Conservation (phyloP, 352 stramenopile species). For the Pythium volutum region DNA sequence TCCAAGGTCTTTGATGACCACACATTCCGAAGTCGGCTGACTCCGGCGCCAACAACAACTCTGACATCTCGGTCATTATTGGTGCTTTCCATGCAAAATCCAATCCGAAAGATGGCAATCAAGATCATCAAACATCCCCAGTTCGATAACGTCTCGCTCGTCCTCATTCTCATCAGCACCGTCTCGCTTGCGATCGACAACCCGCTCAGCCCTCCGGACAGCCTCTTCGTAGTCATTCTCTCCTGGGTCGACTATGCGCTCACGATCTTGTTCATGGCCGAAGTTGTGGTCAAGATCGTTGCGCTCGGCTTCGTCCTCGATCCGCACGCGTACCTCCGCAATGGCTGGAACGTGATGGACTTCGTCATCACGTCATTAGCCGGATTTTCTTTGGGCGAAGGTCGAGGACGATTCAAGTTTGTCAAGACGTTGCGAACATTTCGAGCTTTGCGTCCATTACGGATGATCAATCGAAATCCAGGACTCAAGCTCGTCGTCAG, state of each 20-base stretch:
- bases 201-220: slow-evolving; percentile 49
- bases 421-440: slow-evolving; percentile 71
- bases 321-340: slow-evolving; percentile 64
- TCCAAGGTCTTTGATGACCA: slow-evolving; percentile 19
- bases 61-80: slow-evolving; percentile 40
- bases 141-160: slow-evolving; percentile 76
- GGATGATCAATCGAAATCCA: slow-evolving; percentile 81
- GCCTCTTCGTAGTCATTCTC: slow-evolving; percentile 40
- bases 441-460: slow-evolving; percentile 74
- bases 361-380: slow-evolving; percentile 82
- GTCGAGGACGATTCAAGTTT: slow-evolving; percentile 55
- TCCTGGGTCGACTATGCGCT: slow-evolving; percentile 64
- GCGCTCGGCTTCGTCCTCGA: slow-evolving; percentile 71
- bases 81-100: slow-evolving; percentile 46
- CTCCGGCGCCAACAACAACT: background rate
- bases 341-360: slow-evolving; percentile 90
- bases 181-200: slow-evolving; percentile 76
- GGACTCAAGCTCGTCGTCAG: slow-evolving; percentile 73
- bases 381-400: slow-evolving; percentile 76
- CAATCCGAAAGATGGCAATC: slow-evolving; percentile 4
- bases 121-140: slow-evolving; percentile 50
- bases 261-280: slow-evolving; percentile 83
- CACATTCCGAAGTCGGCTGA: background rate
- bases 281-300: slow-evolving; percentile 87
- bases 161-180: slow-evolving; percentile 70